Evolutionary conservation across 306 rosid species (phyloP), one percentile per base, ranked within the genome.

Genomic region (Vigna trinervia): DNA sequence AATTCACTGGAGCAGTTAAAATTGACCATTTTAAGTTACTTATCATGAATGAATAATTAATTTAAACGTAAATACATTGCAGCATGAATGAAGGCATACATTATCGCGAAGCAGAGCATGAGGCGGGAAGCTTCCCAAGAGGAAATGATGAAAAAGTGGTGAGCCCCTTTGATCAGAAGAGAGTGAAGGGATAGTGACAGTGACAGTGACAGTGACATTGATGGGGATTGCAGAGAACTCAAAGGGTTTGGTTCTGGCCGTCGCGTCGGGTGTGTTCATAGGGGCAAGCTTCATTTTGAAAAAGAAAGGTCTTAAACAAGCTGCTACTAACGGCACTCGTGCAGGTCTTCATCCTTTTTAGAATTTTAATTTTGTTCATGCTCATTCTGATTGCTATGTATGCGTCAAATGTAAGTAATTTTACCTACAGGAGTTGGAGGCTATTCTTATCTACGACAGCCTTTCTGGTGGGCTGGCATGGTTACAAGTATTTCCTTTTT

Each of bases 401-500:
- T 39, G 11, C 45, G 8, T 39, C 3, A 39, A 39, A 39, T 39
- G 7, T 3, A 45, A 45, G 12, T 45, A 12, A 45, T 45, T 45
- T 45, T 45, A 45, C 50, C 4, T 45, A 45, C 50, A 45, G 68
- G 68, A 6, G 13, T 34, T 32, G 68, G 68, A 1, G 68, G 68
- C 45, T 15, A 61, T 32, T 32, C 68, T 61, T 61, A 61, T 32
- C 68, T 61, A 0, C 68, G 32, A 3, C 43, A 61, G 13, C 68
- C 68, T 15, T 41, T 32, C n/a, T 61, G 68, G 68, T 61, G 68
- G 68, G 45, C 68, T 61, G 68, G 68, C 68, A 61, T 61, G 68
- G 6, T 61, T 61, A 61, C 68, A 61, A 61, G 67, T 58, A 57
- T 3, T 6, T 22, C 11, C 23, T 57, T 10, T 56, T 22, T 23